A percentile compares a stretch with the other conserved stretches of the same genome.
phyloP scores from a whole-genome alignment of 129 eudicot genomes.

The Chrysanthemum makinoi region DNA sequence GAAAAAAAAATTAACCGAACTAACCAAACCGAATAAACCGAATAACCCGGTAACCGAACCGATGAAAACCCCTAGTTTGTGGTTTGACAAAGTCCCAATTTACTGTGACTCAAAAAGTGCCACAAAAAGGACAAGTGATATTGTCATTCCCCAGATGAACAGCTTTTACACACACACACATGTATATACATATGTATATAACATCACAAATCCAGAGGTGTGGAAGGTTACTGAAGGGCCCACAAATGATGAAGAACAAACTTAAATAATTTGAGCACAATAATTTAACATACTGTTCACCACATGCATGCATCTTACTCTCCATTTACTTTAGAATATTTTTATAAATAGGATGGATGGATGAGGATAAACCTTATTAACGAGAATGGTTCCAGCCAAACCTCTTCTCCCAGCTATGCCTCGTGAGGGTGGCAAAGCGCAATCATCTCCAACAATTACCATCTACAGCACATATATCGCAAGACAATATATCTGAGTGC shows the following conservation, averaged over 20 bases:
- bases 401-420: slow-evolving; percentile 99
- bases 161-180: neutral
- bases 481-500: slow-evolving; percentile 1
- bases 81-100: too few species aligned
- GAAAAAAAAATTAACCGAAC: too few species aligned
- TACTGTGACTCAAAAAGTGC: too few species aligned
- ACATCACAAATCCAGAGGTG: neutral
- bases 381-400: slow-evolving; percentile 94
- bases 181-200: neutral
- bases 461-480: slow-evolving; percentile 39
- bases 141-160: too few species aligned
- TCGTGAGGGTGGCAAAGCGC: slow-evolving; percentile 95
- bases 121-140: too few species aligned
- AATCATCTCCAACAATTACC: slow-evolving; percentile 99
- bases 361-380: slow-evolving; percentile 68
- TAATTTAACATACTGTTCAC: neutral
- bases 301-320: neutral
- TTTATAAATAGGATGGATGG: neutral
- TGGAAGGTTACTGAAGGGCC: neutral
- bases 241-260: slow-evolving; percentile 1
- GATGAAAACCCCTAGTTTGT: too few species aligned
- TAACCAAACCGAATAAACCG: too few species aligned
- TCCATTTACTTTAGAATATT: neutral
- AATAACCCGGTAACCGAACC: too few species aligned
- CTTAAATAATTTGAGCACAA: neutral